Evolutionary conservation across 192 early-diverging fungal genomes (phyloP), one percentile per base, ranked within the genome.

Genomic region (Martensiomyces pterosporus): DNA sequence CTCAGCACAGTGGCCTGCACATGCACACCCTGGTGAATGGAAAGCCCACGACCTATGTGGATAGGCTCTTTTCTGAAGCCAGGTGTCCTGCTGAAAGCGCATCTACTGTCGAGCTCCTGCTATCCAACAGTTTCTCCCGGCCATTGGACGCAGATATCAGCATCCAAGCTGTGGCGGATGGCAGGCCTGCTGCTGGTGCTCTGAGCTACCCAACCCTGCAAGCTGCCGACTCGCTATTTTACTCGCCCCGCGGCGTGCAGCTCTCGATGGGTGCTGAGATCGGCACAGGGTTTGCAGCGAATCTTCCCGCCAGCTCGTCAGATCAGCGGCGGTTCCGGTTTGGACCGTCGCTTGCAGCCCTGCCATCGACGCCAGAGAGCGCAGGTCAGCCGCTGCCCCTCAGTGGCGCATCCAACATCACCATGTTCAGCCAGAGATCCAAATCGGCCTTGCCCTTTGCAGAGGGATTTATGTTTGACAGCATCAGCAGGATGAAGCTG

Each of bases 381-480:
- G n/a, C n/a, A n/a, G n/a, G n/a, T n/a, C n/a, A n/a, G n/a, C n/a
- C n/a, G n/a, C n/a, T n/a, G n/a, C n/a, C n/a, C n/a, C n/a, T n/a
- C n/a, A n/a, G n/a, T n/a, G n/a, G n/a, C n/a, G n/a, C n/a, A n/a
- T n/a, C n/a, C n/a, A n/a, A n/a, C n/a, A n/a, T n/a, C n/a, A n/a
- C n/a, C n/a, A n/a, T n/a, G n/a, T n/a, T n/a, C n/a, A n/a, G 29
- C 29, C 29, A 32, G 29, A 32, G 12, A 12, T 32, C 12, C 29
- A 32, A 12, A 32, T 32, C 12, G 5, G 29, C 29, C 5, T 12
- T 32, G 29, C 29, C 29, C 12, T 32, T 32, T 12, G 12, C 29
- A 12, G 16, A 12, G 15, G 29, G 6, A 3, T 48, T 39, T 0
- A 54, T 61, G 18, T 56, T 73, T 24, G 70, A 73, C 46, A 50